phyloP scores from a whole-genome alignment of 73 alveolate species.

The Tetrahymena borealis region DNA sequence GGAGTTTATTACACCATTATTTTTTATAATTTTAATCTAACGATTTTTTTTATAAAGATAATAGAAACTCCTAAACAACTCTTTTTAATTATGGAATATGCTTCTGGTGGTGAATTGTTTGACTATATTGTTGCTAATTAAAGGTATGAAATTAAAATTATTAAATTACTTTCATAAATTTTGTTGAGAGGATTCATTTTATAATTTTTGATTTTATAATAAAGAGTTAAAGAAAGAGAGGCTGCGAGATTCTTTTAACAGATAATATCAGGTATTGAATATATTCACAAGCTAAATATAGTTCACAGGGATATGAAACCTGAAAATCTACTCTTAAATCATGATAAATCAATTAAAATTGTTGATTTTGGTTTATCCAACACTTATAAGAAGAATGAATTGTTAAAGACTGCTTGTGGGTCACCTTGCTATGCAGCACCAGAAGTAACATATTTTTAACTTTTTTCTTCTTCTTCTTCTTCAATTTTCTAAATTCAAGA shows the following conservation, averaged over 20 bases:
- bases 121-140: slow-evolving; percentile 67
- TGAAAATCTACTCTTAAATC: slow-evolving; percentile 83
- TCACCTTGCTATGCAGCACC: slow-evolving; percentile 98
- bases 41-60: slow-evolving; percentile 19
- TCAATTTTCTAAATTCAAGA: background rate
- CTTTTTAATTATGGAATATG: slow-evolving; percentile 86
- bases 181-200: background rate
- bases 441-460: too few species aligned
- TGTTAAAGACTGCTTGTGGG: slow-evolving; percentile 94
- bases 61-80: slow-evolving; percentile 61
- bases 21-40: background rate
- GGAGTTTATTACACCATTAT: background rate
- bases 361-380: slow-evolving; percentile 91
- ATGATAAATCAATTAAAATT: slow-evolving; percentile 69
- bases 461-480: background rate
- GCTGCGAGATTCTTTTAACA: slow-evolving; percentile 77
- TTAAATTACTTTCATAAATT: background rate
- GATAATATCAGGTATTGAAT: slow-evolving; percentile 83
- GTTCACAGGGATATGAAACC: slow-evolving; percentile 94
- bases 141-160: background rate
- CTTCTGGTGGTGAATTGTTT: slow-evolving; percentile 90
- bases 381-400: slow-evolving; percentile 64
- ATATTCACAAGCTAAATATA: slow-evolving; percentile 72
- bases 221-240: slow-evolving; percentile 75
- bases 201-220: background rate